Evolutionary conservation across 805 yeast species (phyloP).

Genomic region (Saccharomycopsis sp.): DNA sequence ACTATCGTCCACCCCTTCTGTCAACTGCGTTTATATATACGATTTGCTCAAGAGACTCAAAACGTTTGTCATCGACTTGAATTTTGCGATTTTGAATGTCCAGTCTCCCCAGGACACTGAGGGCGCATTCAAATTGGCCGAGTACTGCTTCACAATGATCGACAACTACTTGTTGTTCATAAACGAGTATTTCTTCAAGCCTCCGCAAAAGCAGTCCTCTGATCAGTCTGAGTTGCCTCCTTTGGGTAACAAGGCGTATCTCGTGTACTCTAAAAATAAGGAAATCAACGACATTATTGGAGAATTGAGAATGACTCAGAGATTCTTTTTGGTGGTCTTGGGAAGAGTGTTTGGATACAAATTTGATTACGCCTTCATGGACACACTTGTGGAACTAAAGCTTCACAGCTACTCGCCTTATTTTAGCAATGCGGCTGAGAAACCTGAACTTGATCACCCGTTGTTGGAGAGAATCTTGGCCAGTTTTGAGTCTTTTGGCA

Average conservation of each 20-base stretch:
- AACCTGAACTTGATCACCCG: conserved; percentile 19
- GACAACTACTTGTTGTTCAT: conserved; percentile 30
- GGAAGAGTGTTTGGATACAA: conserved; percentile 28
- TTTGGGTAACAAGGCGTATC: conserved; percentile 16
- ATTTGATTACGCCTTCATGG: conserved; percentile 29
- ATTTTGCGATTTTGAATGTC: conserved; percentile 22
- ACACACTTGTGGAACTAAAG: conserved; percentile 15
- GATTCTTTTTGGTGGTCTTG: conserved; percentile 36
- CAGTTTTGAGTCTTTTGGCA: conserved; percentile 32
- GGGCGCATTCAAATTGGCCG: conserved; percentile 30
- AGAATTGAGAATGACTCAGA: conserved; percentile 41
- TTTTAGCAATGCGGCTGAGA: background rate
- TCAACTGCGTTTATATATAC: conserved; percentile 36
- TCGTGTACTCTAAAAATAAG: conserved; percentile 16
- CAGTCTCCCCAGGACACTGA: conserved; percentile 21
- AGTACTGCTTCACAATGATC: conserved; percentile 36
- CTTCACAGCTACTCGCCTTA: conserved; percentile 1
- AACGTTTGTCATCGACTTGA: conserved; percentile 36
- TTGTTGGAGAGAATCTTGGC: conserved; percentile 26
- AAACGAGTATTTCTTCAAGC: conserved; percentile 20
- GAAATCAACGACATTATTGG: conserved; percentile 36
- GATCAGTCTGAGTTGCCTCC: conserved; percentile 11
- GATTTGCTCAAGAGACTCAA: conserved; percentile 30
- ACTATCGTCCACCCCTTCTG: conserved; percentile 33
- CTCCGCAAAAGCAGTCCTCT: conserved; percentile 24